These are phyloP conservation scores for Scedosporium apiospermum DNA, from an alignment of 2,329 filamentous ascomycete species.

Conservation along the genomic window DNA sequence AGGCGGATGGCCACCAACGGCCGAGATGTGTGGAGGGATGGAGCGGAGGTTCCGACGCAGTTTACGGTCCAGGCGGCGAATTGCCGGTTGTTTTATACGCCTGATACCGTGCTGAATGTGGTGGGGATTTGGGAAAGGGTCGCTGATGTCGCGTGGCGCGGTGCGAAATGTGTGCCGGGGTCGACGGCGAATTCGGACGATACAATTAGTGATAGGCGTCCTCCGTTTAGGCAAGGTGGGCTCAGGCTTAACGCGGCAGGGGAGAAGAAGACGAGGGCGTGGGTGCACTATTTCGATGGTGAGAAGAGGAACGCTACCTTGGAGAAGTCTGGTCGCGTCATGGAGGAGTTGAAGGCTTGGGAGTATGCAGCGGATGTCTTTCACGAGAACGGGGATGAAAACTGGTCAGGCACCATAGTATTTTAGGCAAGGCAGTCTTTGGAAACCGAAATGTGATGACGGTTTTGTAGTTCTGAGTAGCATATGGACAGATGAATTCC, in stretches of 20 bases:
- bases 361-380: too few relatives aligned
- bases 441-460: too few relatives aligned
- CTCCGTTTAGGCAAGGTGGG: not conserved
- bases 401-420: too few relatives aligned
- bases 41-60: slow-evolving; percentile 34
- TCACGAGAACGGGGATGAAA: too few relatives aligned
- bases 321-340: not conserved
- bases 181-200: not conserved
- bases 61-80: slow-evolving; percentile 52
- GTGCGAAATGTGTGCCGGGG: slow-evolving; percentile 28
- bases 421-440: too few relatives aligned
- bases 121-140: slow-evolving; percentile 40
- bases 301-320: not conserved
- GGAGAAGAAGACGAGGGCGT: not conserved
- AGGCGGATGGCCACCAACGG: not conserved
- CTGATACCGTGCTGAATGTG: slow-evolving; percentile 40
- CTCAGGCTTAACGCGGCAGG: not conserved
- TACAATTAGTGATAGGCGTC: not conserved
- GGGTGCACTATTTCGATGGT: too few relatives aligned
- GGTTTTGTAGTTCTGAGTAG: too few relatives aligned
- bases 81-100: slow-evolving; percentile 51
- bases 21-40: slow-evolving; percentile 6
- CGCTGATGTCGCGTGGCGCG: slow-evolving; percentile 27
- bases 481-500: too few relatives aligned
- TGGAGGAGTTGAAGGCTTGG: not conserved